These are phyloP conservation scores for Chimonanthus praecox DNA, from an alignment of 164 flowering plant species.

Conservation along the genomic window DNA sequence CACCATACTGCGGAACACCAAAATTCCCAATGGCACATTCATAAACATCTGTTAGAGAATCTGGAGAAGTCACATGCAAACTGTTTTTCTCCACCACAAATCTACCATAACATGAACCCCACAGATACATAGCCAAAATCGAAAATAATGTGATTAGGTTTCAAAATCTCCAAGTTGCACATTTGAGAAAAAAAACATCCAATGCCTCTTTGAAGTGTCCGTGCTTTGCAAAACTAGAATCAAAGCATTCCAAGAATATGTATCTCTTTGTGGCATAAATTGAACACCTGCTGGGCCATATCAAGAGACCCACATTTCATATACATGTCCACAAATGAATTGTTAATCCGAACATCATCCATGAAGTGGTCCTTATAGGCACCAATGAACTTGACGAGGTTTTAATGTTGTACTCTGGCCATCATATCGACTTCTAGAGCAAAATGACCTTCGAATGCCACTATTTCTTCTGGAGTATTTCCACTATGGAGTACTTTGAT, in stretches of 20 bases:
- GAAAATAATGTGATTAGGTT: conserved; percentile 14
- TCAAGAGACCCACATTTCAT: conserved; percentile 64
- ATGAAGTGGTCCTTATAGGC: conserved; percentile 89
- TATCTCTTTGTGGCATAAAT: conserved; percentile 42
- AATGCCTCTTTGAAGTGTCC: conserved; percentile 48
- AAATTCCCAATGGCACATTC: no score
- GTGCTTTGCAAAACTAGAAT: conserved; percentile 65
- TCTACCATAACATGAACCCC: no score
- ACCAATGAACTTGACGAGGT: conserved; percentile 95
- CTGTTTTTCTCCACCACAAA: no score
- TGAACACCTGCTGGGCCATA: conserved; percentile 52
- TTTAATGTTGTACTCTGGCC: conserved; percentile 83
- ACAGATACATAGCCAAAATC: no score
- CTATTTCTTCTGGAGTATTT: conserved; percentile 59
- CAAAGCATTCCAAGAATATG: conserved; percentile 65
- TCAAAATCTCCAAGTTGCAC: conserved; percentile 30
- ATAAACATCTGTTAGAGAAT: no score
- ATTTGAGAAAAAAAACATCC: conserved; percentile 43
- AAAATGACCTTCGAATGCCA: conserved; percentile 67
- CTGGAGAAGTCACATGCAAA: no score
- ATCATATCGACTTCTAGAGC: conserved; percentile 89
- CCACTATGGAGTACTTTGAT: conserved; percentile 77
- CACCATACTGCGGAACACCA: no score
- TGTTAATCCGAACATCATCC: conserved; percentile 55
- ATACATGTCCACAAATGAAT: conserved; percentile 66